Evolutionary conservation across 768 basidiomycete species (phyloP), one percentile per base, ranked within the genome.

Genomic region (Panaeolus papilionaceus): DNA sequence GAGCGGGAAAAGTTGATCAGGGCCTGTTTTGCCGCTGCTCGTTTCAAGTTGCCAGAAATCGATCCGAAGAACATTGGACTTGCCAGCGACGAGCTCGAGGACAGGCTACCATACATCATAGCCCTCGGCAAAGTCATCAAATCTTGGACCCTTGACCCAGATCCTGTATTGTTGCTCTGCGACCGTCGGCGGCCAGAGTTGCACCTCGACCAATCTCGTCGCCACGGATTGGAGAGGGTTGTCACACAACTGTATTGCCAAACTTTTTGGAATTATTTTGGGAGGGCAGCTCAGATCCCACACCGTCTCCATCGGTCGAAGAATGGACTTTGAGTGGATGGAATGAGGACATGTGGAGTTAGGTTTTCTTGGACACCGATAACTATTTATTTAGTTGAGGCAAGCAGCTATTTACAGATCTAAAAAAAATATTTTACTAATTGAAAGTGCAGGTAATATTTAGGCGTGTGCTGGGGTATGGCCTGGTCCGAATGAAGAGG

Each of bases 201-300:
- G 1, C 42, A 18, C 38, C 45, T 63, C 38, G 51, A 45, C 5
- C 38, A 40, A 20, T n/a, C 26, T 33, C 26, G 14, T 18, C n/a
- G 47, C 23, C 20, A 39, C 26, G 28, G 54, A 10, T 61, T 68
- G 37, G 65, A 68, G 68, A 28, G 47, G 20, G 33, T 6, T 16
- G 38, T 45, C 16, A 38, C 65, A 20, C 51, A 51, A 28, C 51
- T 66, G 45, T 68, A 68, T 33, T 66, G 64, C 20, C 68, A 66
- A 9, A 54, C 58, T 6, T 68, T 68, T 38, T 65, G 61, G 58
- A 63, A 63, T 28, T 16, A 66, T 23, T 68, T 68, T 11, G 64
- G 68, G 38, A 40, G 68, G 40, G 68, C 65, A 3, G 61, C 68
- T 54, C 62, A 64, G 40, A 40, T 66, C 38, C 68, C 68, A 3